Percentiles rank a stretch among this genome's conserved stretches.
phyloP scores from a whole-genome alignment of 2,329 filamentous ascomycete genomes.

The Ophiosphaerella narmari region DNA sequence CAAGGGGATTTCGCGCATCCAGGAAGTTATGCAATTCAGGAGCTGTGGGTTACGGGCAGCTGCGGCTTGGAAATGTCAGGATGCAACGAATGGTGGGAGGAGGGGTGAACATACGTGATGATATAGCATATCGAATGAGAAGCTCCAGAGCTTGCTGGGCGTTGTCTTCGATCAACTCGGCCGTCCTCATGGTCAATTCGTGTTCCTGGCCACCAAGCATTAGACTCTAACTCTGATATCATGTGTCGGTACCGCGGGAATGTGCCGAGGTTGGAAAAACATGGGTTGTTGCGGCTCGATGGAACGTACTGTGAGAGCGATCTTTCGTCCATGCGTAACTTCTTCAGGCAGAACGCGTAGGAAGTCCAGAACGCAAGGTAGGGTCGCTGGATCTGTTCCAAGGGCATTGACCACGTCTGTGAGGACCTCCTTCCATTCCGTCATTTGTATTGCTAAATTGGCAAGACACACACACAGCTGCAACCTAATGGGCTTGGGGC shows the following conservation, averaged over 20 bases:
- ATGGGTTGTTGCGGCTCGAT: constrained; percentile 47
- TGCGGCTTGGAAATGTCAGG: constrained; percentile 52
- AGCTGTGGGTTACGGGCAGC: constrained; percentile 87
- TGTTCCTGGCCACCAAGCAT: constrained; percentile 73
- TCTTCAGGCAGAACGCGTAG: constrained; percentile 96
- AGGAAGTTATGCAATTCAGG: constrained; percentile 94
- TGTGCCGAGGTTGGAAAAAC: constrained; percentile 43
- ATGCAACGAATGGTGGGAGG: neutral
- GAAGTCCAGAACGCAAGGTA: constrained; percentile 92
- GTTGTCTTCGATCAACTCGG: constrained; percentile 89
- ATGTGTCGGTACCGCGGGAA: constrained; percentile 39
- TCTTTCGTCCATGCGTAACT: constrained; percentile 98
- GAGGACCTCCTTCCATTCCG: constrained; percentile 91
- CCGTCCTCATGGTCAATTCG: constrained; percentile 83
- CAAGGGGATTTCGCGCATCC: constrained; percentile 91
- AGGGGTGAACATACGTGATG: constrained; percentile 70
- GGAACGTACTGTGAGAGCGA: constrained; percentile 97
- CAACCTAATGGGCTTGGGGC: constrained; percentile 77
- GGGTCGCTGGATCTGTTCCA: constrained; percentile 74
- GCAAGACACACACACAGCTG: constrained; percentile 95
- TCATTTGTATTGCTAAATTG: constrained; percentile 95
- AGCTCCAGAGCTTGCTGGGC: constrained; percentile 84
- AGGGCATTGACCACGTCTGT: constrained; percentile 78
- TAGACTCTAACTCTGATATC: constrained; percentile 49
- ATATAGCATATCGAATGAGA: constrained; percentile 87